These are phyloP conservation scores for Rhodotorula sp. DNA, from an alignment of 1,284 basidiomycete genomes.

Conservation along the genomic window DNA sequence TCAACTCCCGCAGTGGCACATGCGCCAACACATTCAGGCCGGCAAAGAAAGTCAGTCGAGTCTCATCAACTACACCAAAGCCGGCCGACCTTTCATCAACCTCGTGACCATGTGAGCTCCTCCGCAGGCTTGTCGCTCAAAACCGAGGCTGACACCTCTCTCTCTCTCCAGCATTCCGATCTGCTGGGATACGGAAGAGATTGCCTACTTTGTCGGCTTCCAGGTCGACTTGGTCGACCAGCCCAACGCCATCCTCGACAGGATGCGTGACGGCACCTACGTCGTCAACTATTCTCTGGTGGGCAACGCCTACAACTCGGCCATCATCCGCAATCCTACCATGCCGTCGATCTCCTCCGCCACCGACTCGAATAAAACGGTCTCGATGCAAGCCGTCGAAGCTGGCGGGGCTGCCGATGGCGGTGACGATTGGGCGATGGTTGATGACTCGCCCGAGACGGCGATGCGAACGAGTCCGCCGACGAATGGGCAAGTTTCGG, in stretches of 20 bases:
- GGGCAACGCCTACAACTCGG: constrained; percentile 25
- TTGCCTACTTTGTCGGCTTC: constrained; percentile 87
- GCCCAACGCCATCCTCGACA: constrained; percentile 75
- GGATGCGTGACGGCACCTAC: constrained; percentile 53
- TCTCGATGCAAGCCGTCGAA: constrained; percentile 28
- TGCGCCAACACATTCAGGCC: constrained; percentile 64
- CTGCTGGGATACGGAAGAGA: constrained; percentile 58
- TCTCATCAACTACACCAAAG: constrained; percentile 83
- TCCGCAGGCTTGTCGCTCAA: background rate
- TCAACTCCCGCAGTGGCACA: constrained; percentile 49
- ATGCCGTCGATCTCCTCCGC: constrained; percentile 9
- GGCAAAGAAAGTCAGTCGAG: constrained; percentile 84
- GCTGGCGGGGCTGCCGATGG: background rate
- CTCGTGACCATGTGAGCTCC: constrained; percentile 47
- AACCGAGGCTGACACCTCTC: background rate
- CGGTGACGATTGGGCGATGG: constrained; percentile 14
- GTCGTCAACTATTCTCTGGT: constrained; percentile 44
- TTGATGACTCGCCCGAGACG: background rate
- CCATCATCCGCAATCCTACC: constrained; percentile 11
- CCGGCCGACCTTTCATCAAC: constrained; percentile 70
- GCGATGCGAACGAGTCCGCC: background rate
- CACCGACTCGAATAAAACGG: constrained; percentile 16
- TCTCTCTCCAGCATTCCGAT: constrained; percentile 65
- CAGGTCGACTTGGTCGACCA: constrained; percentile 74
- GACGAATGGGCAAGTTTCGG: background rate